Percentiles rank a stretch among this genome's conserved stretches.
Evolutionary conservation across 306 rosid genomes (phyloP).

Genomic region (Cajanus cajan): DNA sequence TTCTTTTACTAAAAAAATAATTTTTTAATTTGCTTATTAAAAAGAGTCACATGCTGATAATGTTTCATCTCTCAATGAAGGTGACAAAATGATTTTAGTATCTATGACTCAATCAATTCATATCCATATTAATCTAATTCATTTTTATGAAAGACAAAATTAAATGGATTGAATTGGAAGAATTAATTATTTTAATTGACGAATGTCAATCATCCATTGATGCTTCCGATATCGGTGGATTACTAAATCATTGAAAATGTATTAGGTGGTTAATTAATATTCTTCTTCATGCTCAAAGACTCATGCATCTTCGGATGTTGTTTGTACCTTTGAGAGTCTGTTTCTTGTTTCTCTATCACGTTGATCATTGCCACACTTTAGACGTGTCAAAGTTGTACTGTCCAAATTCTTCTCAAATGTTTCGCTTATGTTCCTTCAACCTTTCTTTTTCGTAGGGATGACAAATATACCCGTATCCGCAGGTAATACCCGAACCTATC

Average conservation of each 20-base stretch:
- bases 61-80: neutral
- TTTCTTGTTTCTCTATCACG: neutral
- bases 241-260: neutral
- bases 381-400: neutral
- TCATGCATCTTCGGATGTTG: neutral
- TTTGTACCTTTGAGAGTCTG: neutral
- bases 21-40: neutral
- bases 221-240: neutral
- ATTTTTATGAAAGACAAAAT: neutral
- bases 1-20: neutral
- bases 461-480: too few relatives aligned
- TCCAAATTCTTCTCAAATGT: neutral
- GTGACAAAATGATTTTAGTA: neutral
- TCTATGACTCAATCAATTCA: neutral
- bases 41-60: neutral
- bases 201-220: neutral
- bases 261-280: neutral
- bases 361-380: neutral
- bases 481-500: too few relatives aligned
- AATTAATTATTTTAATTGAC: neutral
- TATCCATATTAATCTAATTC: neutral
- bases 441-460: neutral
- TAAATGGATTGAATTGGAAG: neutral
- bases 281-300: neutral
- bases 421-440: neutral